Conservation (phyloP, 2,329 filamentous ascomycete genomes). For the Cytospora schulzeri region DNA sequence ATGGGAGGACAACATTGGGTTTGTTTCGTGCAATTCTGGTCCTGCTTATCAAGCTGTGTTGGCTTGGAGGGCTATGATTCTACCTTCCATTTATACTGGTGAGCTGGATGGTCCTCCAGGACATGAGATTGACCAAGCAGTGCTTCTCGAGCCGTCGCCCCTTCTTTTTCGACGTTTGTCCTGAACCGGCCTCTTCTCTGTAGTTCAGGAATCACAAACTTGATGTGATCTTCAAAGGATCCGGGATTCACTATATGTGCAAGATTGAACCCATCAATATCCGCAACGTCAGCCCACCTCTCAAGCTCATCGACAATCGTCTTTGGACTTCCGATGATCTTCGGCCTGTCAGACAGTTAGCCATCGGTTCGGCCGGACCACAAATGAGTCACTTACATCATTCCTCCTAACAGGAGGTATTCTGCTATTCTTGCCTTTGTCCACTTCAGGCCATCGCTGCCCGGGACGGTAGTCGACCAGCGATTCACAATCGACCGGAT, state of each 20-base stretch:
- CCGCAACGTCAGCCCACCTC: slow-evolving; percentile 26
- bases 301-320: slow-evolving; percentile 25
- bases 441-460: slow-evolving; percentile 17
- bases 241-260: slow-evolving; percentile 24
- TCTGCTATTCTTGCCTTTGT: slow-evolving; percentile 19
- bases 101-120: not conserved
- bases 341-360: not conserved
- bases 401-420: not conserved
- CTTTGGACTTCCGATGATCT: slow-evolving; percentile 14
- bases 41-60: not conserved
- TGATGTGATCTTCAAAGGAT: slow-evolving; percentile 24
- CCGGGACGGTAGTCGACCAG: slow-evolving; percentile 13
- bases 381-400: not conserved
- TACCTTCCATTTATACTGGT: not conserved
- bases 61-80: not conserved
- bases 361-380: not conserved
- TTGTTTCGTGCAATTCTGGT: not conserved
- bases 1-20: no score
- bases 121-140: not conserved
- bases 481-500: slow-evolving; percentile 20
- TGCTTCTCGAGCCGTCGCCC: not conserved
- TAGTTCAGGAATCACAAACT: slow-evolving; percentile 32
- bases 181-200: not conserved
- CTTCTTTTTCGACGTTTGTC: not conserved
- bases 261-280: slow-evolving; percentile 29